These are phyloP conservation scores for Acanthamoeba triangularis DNA, from an alignment of 208 protist genomes.

Conservation along the genomic window DNA sequence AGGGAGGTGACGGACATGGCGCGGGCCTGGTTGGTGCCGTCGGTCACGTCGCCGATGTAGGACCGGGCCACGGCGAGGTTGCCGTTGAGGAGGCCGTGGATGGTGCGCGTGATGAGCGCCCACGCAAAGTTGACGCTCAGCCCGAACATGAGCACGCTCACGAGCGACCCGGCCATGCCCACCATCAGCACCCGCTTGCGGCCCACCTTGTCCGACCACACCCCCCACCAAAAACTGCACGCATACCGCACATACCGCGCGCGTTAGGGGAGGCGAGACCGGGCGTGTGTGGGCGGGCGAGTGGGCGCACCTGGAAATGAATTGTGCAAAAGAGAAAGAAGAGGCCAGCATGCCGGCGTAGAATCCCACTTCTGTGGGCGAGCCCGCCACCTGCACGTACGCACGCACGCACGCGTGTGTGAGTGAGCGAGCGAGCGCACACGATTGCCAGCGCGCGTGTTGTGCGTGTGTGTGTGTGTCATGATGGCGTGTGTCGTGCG, in stretches of 20 bases:
- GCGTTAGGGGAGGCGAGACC: neutral
- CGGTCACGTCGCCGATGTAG: slow-evolving; percentile 54
- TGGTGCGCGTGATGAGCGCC: slow-evolving; percentile 41
- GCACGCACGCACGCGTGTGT: neutral
- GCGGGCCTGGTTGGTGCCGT: slow-evolving; percentile 47
- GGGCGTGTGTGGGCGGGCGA: neutral
- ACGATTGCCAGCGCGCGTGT: neutral
- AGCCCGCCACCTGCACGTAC: neutral
- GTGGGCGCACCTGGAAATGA: slow-evolving; percentile 36
- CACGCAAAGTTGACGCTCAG: slow-evolving; percentile 58
- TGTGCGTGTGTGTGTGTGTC: neutral
- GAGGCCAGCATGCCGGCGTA: slow-evolving; percentile 47
- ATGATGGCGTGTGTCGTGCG: neutral
- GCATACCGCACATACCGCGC: neutral
- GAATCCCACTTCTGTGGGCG: slow-evolving; percentile 15
- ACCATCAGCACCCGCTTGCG: slow-evolving; percentile 60
- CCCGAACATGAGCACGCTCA: slow-evolving; percentile 29
- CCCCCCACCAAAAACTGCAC: slow-evolving; percentile 60
- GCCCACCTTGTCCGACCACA: slow-evolving; percentile 9
- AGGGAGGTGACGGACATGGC: slow-evolving; percentile 55
- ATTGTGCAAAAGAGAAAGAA: slow-evolving; percentile 66
- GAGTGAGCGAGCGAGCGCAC: neutral
- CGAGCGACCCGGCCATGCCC: slow-evolving; percentile 59
- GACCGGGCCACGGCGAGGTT: slow-evolving; percentile 61
- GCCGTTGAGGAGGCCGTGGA: slow-evolving; percentile 71